These are phyloP conservation scores for Cercospora zeae-maydis DNA, from an alignment of 2,329 filamentous ascomycete genomes.

Conservation along the genomic window DNA sequence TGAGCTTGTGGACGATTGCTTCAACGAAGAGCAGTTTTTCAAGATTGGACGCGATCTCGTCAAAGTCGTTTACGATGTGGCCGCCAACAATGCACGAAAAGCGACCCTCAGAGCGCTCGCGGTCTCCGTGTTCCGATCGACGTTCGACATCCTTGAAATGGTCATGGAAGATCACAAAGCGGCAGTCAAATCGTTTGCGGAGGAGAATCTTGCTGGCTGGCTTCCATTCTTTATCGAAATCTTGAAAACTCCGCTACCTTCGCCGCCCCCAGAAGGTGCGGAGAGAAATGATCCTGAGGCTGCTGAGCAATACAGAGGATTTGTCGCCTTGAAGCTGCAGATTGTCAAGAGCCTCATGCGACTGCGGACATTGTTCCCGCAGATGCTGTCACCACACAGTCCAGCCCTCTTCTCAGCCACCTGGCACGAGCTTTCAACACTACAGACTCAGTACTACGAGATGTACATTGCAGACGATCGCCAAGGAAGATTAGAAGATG, in stretches of 20 bases:
- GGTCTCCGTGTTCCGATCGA: constrained; percentile 83
- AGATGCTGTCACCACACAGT: constrained; percentile 77
- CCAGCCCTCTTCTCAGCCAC: constrained; percentile 77
- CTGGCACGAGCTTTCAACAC: constrained; percentile 78
- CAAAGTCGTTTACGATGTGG: constrained; percentile 76
- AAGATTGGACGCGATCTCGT: constrained; percentile 81
- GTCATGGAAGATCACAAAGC: constrained; percentile 88
- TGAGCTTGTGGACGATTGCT: constrained; percentile 87
- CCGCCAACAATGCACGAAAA: constrained; percentile 70
- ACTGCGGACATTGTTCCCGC: constrained; percentile 78
- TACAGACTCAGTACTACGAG: constrained; percentile 70
- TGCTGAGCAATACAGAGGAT: constrained; percentile 71
- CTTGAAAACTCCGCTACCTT: constrained; percentile 70
- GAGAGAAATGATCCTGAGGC: constrained; percentile 52
- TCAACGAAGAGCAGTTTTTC: constrained; percentile 95
- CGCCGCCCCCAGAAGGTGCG: constrained; percentile 58
- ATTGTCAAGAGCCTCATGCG: constrained; percentile 88
- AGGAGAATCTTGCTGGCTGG: constrained; percentile 77
- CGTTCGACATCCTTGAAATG: constrained; percentile 95
- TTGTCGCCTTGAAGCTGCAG: constrained; percentile 85
- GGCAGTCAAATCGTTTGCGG: constrained; percentile 83
- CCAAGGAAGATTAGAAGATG: constrained; percentile 84
- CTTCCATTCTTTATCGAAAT: constrained; percentile 81
- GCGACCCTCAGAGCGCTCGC: constrained; percentile 73
- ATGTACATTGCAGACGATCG: constrained; percentile 83